Conservation (phyloP, 768 basidiomycete species). For the Amanita muscaria region DNA sequence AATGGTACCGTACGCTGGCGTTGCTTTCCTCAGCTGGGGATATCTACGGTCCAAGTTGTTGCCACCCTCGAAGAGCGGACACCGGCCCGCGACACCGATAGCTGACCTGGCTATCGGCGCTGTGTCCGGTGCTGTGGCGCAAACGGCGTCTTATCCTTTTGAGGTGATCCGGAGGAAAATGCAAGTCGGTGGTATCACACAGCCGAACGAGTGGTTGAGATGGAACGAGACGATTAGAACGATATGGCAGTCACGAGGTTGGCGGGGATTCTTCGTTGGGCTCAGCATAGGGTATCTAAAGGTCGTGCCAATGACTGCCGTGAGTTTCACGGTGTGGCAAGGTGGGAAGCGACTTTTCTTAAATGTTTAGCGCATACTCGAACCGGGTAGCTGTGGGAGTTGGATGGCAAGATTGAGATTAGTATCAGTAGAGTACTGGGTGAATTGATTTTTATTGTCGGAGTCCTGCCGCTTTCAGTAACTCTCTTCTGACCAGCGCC, state of each 20-base stretch:
- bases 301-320: constrained; percentile 92
- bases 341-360: constrained; percentile 49
- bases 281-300: constrained; percentile 89
- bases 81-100: constrained; percentile 31
- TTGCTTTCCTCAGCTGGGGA: constrained; percentile 90
- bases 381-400: no score
- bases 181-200: constrained; percentile 87
- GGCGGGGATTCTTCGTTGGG: constrained; percentile 87
- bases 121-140: constrained; percentile 73
- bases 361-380: no score
- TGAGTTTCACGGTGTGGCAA: constrained; percentile 91
- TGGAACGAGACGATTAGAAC: constrained; percentile 69
- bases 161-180: constrained; percentile 87
- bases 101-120: constrained; percentile 82
- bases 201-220: constrained; percentile 66
- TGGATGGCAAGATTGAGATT: no score
- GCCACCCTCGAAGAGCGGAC: constrained; percentile 31
- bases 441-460: no score
- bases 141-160: constrained; percentile 91
- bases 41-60: constrained; percentile 55
- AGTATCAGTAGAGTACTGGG: no score
- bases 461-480: background rate
- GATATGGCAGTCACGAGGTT: constrained; percentile 64
- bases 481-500: constrained; percentile 5
- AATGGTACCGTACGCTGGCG: constrained; percentile 94